Evolutionary conservation across 306 rosid species (phyloP).

Genomic region (Castanospermum australe): DNA sequence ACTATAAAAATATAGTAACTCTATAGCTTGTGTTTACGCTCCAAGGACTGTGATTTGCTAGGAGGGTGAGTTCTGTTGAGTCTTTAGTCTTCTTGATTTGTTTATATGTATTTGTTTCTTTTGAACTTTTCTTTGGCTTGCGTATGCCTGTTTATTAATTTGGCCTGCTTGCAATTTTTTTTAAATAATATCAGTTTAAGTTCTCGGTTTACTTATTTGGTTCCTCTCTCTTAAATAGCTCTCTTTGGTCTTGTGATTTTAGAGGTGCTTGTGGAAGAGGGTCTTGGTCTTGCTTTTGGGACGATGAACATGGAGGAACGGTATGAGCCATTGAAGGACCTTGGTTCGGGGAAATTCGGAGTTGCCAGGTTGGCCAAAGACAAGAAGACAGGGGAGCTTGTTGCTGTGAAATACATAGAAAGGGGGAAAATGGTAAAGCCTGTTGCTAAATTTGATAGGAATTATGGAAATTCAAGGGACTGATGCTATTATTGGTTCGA

Average conservation of each 20-base stretch:
- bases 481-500: background rate
- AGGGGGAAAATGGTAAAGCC: constrained; percentile 84
- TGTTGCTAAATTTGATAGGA: background rate
- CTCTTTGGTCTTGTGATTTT: background rate
- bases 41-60: background rate
- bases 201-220: constrained; percentile 1
- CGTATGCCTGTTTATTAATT: constrained; percentile 10
- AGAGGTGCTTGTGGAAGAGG: background rate
- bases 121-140: constrained; percentile 28
- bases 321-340: constrained; percentile 87
- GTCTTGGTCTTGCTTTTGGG: background rate
- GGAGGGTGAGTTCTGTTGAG: background rate
- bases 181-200: background rate
- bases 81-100: background rate
- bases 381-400: constrained; percentile 80
- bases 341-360: constrained; percentile 95
- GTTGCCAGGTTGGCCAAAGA: constrained; percentile 94
- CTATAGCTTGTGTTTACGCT: no score
- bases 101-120: constrained; percentile 12
- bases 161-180: background rate
- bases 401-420: constrained; percentile 95
- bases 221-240: constrained; percentile 1
- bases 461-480: background rate
- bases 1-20: no score
- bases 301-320: constrained; percentile 76